A percentile compares a stretch with the other conserved stretches of the same genome.
phyloP scores from a whole-genome alignment of 768 basidiomycete genomes.

The Macrolepiota albuminosa region DNA sequence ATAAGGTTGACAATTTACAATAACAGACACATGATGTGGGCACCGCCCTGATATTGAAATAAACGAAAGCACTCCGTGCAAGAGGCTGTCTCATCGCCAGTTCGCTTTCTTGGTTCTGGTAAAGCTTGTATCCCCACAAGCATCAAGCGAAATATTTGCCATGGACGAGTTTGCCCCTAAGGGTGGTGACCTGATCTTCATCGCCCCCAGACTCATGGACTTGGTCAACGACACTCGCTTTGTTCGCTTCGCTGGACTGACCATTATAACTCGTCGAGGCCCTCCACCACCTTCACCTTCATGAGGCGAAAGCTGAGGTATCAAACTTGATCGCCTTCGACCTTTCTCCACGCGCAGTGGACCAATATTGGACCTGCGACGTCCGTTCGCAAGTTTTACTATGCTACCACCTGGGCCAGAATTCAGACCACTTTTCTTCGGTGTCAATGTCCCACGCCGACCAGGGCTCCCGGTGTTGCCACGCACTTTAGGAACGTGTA shows the following conservation, averaged over 20 bases:
- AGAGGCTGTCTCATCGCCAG: slow-evolving; percentile 45
- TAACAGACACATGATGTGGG: slow-evolving; percentile 14
- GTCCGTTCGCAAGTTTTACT: slow-evolving; percentile 29
- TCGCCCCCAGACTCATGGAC: slow-evolving; percentile 28
- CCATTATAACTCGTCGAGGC: slow-evolving; percentile 32
- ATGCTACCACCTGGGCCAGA: slow-evolving; percentile 1
- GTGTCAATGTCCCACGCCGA: slow-evolving; percentile 48
- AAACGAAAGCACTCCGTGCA: slow-evolving; percentile 3
- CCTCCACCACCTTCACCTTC: slow-evolving; percentile 29
- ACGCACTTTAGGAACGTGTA: slow-evolving; percentile 36
- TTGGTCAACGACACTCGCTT: slow-evolving; percentile 54
- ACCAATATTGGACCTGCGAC: slow-evolving; percentile 72
- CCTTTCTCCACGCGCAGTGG: slow-evolving; percentile 69
- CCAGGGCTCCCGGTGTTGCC: slow-evolving; percentile 35
- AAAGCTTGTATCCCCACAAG: slow-evolving; percentile 46
- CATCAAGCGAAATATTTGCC: slow-evolving; percentile 32
- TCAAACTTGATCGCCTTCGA: slow-evolving; percentile 75
- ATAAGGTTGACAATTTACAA: slow-evolving; percentile 11
- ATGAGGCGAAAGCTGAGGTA: slow-evolving; percentile 59
- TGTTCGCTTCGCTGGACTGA: slow-evolving; percentile 56
- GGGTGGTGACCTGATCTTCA: slow-evolving; percentile 23
- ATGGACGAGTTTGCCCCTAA: slow-evolving; percentile 20
- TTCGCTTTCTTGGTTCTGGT: slow-evolving; percentile 42
- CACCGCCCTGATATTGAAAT: slow-evolving; percentile 10
- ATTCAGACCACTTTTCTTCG: slow-evolving; percentile 22